Evolutionary conservation across 176 grass and related monocot species (phyloP), one percentile per base, ranked within the genome.

Genomic region (Poa pratensis): DNA sequence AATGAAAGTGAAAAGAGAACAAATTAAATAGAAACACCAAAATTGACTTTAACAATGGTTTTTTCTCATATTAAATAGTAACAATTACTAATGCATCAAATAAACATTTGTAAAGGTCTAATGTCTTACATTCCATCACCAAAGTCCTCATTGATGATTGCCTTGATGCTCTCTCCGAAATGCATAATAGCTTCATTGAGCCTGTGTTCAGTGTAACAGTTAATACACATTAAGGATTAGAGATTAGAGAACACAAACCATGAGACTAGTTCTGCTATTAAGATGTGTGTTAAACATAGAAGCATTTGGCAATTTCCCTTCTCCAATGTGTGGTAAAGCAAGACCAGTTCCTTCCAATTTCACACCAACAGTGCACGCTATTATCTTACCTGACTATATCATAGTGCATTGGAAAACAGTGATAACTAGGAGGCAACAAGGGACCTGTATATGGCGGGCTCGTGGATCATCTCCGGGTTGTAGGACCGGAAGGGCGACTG

Each of bases 121-220:
- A 60, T 78, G 1, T 82, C 93, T 94, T 98, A 98, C 93, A 98
- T 98, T 85, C 96, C 96, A 89, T 98, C 96, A 69, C 93, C 96
- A 79, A 98, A 98, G 2, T 98, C 96, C 75, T 98, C 96, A 67
- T 98, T 98, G 75, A 98, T 92, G 55, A 98, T 95, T 81, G 95
- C 93, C 91, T 98, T 98, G 71, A 98, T 98, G 75, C 96, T 98
- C 91, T 95, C 93, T 71, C 96, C 93, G 72, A 92, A 98, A 88
- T 98, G 96, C 93, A 95, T 94, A 27, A 95, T 90, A 81, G 96
- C 91, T 95, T 98, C 93, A 80, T 98, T 95, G 79, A 95, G 87
- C 77, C 96, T 98, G 91, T 7, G 42, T 14, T 6, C 27, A 82
- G 69, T 5, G 27, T 22, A 85, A 58, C 39, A 40, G 39, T 40